A percentile compares a stretch with the other conserved stretches of the same genome.
These are phyloP conservation scores for Tremellales sp. DNA, from an alignment of 1,284 basidiomycete genomes.

Conservation along the genomic window DNA sequence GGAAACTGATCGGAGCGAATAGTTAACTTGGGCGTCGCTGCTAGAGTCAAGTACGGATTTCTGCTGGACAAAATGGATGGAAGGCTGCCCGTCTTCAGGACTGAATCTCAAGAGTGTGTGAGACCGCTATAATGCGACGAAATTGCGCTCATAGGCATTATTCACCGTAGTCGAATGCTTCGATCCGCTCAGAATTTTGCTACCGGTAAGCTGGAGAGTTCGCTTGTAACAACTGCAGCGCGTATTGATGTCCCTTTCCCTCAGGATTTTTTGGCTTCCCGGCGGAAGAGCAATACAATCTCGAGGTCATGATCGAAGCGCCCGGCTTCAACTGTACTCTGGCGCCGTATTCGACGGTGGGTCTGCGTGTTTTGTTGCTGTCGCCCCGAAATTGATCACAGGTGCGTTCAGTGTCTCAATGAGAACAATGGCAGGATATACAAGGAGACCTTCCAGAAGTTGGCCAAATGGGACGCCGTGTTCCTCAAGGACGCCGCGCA, in stretches of 20 bases:
- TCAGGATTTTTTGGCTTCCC: conserved; percentile 50
- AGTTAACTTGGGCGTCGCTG: conserved; percentile 48
- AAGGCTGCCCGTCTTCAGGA: conserved; percentile 49
- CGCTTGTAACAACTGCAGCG: background rate
- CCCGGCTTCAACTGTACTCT: conserved; percentile 52
- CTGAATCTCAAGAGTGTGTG: conserved; percentile 49
- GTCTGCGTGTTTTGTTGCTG: conserved; percentile 3
- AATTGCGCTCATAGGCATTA: background rate
- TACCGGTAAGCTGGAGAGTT: conserved; percentile 29
- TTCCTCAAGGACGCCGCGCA: conserved; percentile 66
- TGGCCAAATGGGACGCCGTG: conserved; percentile 59
- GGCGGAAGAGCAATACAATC: conserved; percentile 47
- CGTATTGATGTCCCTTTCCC: background rate
- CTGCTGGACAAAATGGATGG: conserved; percentile 45
- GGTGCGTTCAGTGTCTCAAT: conserved; percentile 6
- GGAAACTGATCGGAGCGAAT: background rate
- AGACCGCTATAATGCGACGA: background rate
- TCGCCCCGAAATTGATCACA: background rate
- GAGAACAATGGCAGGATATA: conserved; percentile 22
- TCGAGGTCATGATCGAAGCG: conserved; percentile 50
- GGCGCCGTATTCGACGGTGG: conserved; percentile 49
- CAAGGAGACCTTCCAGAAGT: conserved; percentile 19
- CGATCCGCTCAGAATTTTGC: conserved; percentile 51
- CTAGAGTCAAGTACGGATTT: conserved; percentile 48
- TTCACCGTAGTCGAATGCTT: conserved; percentile 50